Conservation (phyloP, 2,329 filamentous ascomycete genomes). For the Colletotrichum higginsianum region DNA sequence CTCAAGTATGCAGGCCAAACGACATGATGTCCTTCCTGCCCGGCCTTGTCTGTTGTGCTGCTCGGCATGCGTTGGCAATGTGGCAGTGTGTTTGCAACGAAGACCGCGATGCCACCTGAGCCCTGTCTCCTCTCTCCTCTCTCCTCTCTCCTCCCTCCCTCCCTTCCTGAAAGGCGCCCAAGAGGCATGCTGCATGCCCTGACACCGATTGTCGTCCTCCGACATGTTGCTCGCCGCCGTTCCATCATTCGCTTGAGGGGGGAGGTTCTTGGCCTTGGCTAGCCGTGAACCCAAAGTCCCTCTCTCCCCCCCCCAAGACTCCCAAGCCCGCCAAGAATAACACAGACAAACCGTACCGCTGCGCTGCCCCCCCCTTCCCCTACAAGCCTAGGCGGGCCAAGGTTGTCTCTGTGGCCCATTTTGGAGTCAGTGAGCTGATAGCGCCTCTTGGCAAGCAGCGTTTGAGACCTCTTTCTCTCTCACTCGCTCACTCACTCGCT, state of each 20-base stretch:
- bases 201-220: not conserved
- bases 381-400: conserved; percentile 30
- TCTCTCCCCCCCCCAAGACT: not conserved
- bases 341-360: conserved; percentile 16
- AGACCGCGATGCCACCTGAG: not conserved
- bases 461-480: conserved; percentile 7
- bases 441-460: conserved; percentile 35
- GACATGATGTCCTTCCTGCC: not conserved
- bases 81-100: not conserved
- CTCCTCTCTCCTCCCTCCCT: not conserved
- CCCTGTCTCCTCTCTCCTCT: too few relatives aligned
- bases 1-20: not conserved
- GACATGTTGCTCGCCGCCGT: conserved; percentile 9
- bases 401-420: conserved; percentile 31
- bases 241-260: not conserved
- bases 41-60: not conserved
- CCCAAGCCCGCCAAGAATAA: conserved; percentile 23
- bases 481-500: not conserved
- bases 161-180: not conserved
- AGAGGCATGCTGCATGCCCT: not conserved
- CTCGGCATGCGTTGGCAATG: not conserved
- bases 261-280: not conserved
- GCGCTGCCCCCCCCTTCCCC: not conserved
- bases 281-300: not conserved
- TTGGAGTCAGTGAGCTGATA: conserved; percentile 40